Base-by-base conservation (phyloP, 257 asterid genomes). In the Plantago ovata region DNA sequence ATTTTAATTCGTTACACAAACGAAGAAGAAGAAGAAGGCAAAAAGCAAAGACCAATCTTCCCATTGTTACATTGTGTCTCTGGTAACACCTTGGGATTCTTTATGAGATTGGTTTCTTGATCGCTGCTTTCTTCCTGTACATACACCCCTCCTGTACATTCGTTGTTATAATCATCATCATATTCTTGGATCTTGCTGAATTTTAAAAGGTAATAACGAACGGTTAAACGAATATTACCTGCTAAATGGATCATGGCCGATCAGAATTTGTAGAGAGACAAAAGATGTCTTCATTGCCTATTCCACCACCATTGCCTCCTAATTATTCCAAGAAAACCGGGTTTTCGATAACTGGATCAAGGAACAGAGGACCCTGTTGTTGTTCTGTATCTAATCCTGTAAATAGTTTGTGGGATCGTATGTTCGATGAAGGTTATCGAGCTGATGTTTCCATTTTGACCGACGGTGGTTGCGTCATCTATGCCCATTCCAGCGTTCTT, bases 361-460 rank as follows among this genome's bases (percentile, higher is more conserved):
- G 40, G 24, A 41, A 56, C 58, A 64, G 69, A 54, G 72, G 63
- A 32, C 32, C 48, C 46, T 58, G 85, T 41, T 57, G 75, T 59
- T 58, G 85, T 41, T 57, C 73, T 59, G 44, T 60, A 6, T 74
- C 79, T 24, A 57, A 53, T 33, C 65, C 75, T 3, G 65, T 62
- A 63, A 81, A 72, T 40, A 61, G 47, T 45, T 41, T 79, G 0
- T 61, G 69, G 77, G 96, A 92, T 44, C 83, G 80, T 61, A 89
- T 92, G 60, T 88, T 92, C 22, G 93, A 85, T 42, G 89, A 88
- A 71, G 96, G 71, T 58, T 83, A 84, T 45, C 66, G 95, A 69
- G 96, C 98, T 8, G 96, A 87, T 67, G 90, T 91, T 48, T 65
- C 75, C 0, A 74, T 91, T 47, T 60, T 51, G 5, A 81, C 86